Evolutionary conservation across 441 rosid species (phyloP), one percentile per base, ranked within the genome.

Genomic region (Corymbia calophylla): DNA sequence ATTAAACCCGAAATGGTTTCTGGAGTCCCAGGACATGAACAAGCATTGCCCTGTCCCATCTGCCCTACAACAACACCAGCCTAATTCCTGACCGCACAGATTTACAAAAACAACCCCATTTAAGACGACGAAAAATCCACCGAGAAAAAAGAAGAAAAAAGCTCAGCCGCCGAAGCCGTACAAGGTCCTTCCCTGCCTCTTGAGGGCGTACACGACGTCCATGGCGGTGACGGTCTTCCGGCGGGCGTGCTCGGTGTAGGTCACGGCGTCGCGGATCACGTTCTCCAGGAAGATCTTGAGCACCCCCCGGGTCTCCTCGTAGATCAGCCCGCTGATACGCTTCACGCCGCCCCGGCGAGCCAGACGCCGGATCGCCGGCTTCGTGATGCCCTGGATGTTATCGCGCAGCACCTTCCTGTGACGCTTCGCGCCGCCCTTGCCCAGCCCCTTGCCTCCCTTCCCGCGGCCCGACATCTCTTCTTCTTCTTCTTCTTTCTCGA

Each of bases 201-300:
- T 89, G 80, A 89, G 87, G 56, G 90, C 90, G 56, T 89, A 89
- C 19, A 89, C 90, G 32, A 89, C 88, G 51, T 89, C 90, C 90
- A 89, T 89, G 25, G 90, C 90, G 29, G 90, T 89, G n/a, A 89
- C 90, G n/a, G 90, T 88, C 87, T 88, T 88, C 87, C 90, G 87
- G 80, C 87, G 68, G 48, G 90, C 90, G 87, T 88, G 90, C 87
- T 88, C 90, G 55, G 90, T 88, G 80, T 88, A 88, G 89, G 89
- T 88, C 19, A 88, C 90, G 32, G 90, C 90, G 25, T 88, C 90
- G 15, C 90, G 87, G 90, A 88, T 88, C 23, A 88, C 90, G 49
- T 88, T 88, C 90, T 88, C 90, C n/a, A 88, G 90, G 56, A 88
- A 88, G 66, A 88, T 88, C 89, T 88, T 88, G 17, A 88, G 89